These are phyloP conservation scores for Glarea lozoyensis DNA, from an alignment of 495 filamentous ascomycete species.

Conservation along the genomic window DNA sequence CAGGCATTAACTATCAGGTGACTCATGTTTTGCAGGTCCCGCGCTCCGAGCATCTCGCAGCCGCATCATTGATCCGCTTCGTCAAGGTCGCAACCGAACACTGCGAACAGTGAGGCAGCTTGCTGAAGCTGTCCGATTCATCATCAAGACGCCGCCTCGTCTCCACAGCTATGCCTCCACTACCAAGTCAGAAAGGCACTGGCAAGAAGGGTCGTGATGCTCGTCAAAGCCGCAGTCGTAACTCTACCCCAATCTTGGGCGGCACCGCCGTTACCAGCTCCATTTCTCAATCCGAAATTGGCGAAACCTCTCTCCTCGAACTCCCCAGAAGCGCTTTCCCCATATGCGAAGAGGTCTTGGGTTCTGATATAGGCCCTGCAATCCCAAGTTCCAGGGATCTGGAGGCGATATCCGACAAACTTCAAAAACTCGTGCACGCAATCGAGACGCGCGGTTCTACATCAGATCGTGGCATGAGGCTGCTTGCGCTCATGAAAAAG, in stretches of 20 bases:
- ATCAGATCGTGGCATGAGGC: slow-evolving; percentile 66
- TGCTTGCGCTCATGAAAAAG: slow-evolving; percentile 56
- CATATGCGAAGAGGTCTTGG: slow-evolving; percentile 60
- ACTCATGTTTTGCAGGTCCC: no score
- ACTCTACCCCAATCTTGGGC: slow-evolving; percentile 71
- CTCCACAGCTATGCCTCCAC: slow-evolving; percentile 35
- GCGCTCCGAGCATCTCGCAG: no score
- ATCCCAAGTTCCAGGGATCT: slow-evolving; percentile 72
- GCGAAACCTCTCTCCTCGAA: slow-evolving; percentile 57
- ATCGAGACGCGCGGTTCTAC: slow-evolving; percentile 52
- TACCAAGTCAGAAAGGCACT: slow-evolving; percentile 60
- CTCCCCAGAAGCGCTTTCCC: slow-evolving; percentile 42
- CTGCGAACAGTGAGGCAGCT: no score
- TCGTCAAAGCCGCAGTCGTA: slow-evolving; percentile 72
- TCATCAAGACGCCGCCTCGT: background rate
- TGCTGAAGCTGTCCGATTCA: background rate
- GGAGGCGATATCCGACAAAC: slow-evolving; percentile 55
- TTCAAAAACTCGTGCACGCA: slow-evolving; percentile 55
- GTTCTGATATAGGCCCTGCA: no score
- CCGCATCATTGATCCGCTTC: no score
- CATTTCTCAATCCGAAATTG: slow-evolving; percentile 43
- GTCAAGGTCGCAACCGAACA: no score
- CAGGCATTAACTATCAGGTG: no score
- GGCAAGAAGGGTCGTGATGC: slow-evolving; percentile 61
- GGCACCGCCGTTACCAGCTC: slow-evolving; percentile 36